Base-by-base conservation (phyloP, 495 filamentous ascomycete species). In the Polyplosphaeria fusca region DNA sequence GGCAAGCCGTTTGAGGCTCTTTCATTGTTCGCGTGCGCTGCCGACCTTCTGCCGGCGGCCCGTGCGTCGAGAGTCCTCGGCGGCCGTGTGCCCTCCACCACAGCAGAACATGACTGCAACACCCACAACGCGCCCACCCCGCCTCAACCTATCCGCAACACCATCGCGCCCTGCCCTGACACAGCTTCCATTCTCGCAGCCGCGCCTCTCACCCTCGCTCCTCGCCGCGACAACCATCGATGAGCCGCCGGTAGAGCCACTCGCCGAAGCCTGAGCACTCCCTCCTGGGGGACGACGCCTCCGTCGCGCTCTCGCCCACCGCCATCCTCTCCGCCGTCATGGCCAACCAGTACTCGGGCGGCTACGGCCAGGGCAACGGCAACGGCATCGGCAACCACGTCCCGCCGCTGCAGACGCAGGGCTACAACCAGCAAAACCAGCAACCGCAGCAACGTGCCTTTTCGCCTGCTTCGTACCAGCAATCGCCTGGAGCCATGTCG, bases 401-500 rank as follows among this genome's bases (percentile, higher is more conserved):
- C 41, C 56, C 52, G 40, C 68, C 73, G 74, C 47, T 67, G 48
- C 43, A 46, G 43, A 40, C 11, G 27, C 52, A 47, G 41, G 3
- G 27, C 13, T 37, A 54, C 30, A 27, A 48, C 11, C 18, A 47
- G 27, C 62, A 58, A 12, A 56, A 66, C 22, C 47, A 58, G 65
- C 64, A 67, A 50, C 56, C n/a, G n/a, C n/a, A n/a, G n/a, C n/a
- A n/a, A n/a, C n/a, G n/a, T n/a, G n/a, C 58, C 52, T 63, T 4
- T 52, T 69, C 54, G 28, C 30, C 65, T 3, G 16, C 28, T 25
- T 35, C 40, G 26, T 52, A 52, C 47, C 56, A 57, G 53, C 51
- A 65, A 14, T 62, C 58, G 40, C 63, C 63, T 20, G 46, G 53
- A 24, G 38, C 47, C 54, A 62, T 66, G 63, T 62, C 63, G 12